Percentiles rank a stretch among this genome's conserved stretches.
These are phyloP conservation scores for Mycosarcoma mackinlayi DNA, from an alignment of 1,284 basidiomycete genomes.

Conservation along the genomic window DNA sequence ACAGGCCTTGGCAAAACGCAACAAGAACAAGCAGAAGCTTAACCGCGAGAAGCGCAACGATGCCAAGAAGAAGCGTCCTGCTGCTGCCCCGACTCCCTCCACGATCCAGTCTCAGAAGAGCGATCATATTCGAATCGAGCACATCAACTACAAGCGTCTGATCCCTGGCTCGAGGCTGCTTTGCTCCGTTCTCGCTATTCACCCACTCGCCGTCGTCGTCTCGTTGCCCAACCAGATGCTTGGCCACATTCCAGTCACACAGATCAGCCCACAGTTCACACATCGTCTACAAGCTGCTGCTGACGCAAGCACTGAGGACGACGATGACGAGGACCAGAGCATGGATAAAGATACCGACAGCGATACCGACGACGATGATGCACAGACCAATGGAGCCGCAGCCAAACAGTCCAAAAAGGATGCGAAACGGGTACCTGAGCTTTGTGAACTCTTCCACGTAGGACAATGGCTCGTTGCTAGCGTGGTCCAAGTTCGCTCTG, in stretches of 20 bases:
- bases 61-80: slow-evolving; percentile 63
- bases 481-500: slow-evolving; percentile 76
- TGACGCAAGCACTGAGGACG: slow-evolving; percentile 71
- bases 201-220: slow-evolving; percentile 88
- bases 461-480: slow-evolving; percentile 88
- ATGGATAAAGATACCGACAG: slow-evolving; percentile 21
- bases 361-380: slow-evolving; percentile 69
- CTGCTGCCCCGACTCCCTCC: slow-evolving; percentile 6
- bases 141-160: slow-evolving; percentile 94
- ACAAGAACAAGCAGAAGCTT: slow-evolving; percentile 57
- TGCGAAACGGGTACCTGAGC: slow-evolving; percentile 54
- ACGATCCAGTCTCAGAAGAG: slow-evolving; percentile 41
- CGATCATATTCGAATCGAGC: slow-evolving; percentile 80
- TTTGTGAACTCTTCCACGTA: slow-evolving; percentile 77
- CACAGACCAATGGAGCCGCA: slow-evolving; percentile 16
- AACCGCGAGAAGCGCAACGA: slow-evolving; percentile 61
- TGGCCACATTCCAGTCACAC: slow-evolving; percentile 93
- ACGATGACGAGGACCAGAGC: slow-evolving; percentile 70
- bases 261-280: slow-evolving; percentile 88
- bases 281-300: slow-evolving; percentile 71
- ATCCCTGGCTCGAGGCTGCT: slow-evolving; percentile 86
- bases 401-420: slow-evolving; percentile 16
- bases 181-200: slow-evolving; percentile 84
- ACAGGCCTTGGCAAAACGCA: slow-evolving; percentile 31
- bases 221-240: slow-evolving; percentile 95